These are phyloP conservation scores for Sarocladium strictum DNA, from an alignment of 2,329 filamentous ascomycete species.

Conservation along the genomic window DNA sequence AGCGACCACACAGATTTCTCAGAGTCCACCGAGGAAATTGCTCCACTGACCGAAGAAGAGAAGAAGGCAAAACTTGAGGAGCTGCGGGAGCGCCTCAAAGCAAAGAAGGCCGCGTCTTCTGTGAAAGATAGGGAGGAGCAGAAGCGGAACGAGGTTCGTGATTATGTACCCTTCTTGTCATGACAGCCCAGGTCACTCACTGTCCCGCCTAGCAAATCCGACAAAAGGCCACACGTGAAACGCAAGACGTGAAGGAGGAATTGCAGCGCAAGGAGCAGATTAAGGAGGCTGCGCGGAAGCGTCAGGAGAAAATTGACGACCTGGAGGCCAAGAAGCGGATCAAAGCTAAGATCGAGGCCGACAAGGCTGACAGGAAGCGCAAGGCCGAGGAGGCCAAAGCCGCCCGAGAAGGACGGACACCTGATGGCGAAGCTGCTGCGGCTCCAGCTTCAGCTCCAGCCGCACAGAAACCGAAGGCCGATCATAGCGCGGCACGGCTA, in stretches of 20 bases:
- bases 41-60: conserved; percentile 85
- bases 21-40: conserved; percentile 88
- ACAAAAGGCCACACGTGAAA: conserved; percentile 82
- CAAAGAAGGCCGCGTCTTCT: conserved; percentile 64
- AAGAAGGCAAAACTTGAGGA: conserved; percentile 76
- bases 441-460: conserved; percentile 38
- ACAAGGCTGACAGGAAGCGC: conserved; percentile 76
- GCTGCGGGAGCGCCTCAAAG: conserved; percentile 63
- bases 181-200: conserved; percentile 11
- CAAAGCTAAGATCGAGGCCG: conserved; percentile 87
- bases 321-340: conserved; percentile 81
- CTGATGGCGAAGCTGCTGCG: conserved; percentile 33
- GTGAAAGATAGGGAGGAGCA: conserved; percentile 72
- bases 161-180: no score
- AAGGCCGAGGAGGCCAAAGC: conserved; percentile 86
- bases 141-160: conserved; percentile 75
- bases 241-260: conserved; percentile 85
- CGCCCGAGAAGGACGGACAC: conserved; percentile 66
- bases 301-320: conserved; percentile 81
- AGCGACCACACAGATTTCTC: conserved; percentile 85
- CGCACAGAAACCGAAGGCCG: conserved; percentile 55
- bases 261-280: conserved; percentile 82
- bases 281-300: conserved; percentile 83
- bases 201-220: conserved; percentile 50
- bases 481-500: conserved; percentile 75